Evolutionary conservation across 148 eudicot genomes (phyloP), one percentile per base, ranked within the genome.

Genomic region (Cornus kousa): DNA sequence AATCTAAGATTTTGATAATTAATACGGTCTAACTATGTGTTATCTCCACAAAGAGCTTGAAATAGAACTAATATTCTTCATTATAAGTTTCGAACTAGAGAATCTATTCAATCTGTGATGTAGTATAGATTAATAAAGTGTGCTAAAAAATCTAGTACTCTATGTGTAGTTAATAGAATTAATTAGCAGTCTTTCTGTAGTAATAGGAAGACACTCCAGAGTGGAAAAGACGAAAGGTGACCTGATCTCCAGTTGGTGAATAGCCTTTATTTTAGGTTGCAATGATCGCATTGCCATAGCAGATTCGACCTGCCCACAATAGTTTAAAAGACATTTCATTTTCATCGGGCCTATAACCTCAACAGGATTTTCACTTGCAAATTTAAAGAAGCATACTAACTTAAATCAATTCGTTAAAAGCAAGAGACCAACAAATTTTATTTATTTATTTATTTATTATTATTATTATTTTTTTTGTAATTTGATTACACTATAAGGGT

Each of bases 221-320:
- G 53, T 69, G 73, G 43, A 50, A 46, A 67, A 75, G 77, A 66
- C 17, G 75, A 14, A 74, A 28, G 19, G 73, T 81, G 86, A 95
- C 99, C 98, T 93, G 97, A 85, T 96, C 95, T 82, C 98, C 99
- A 77, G 99, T 82, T 96, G 80, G 86, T 96, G 97, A 80, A 96
- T 90, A 86, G 94, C 98, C 88, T 96, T 96, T 76, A 96, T 89
- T 78, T 96, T 97, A 85, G 99, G 99, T 85, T 91, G 91, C 88
- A 96, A 69, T 39, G 99, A 96, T 72, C 93, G 89, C 97, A 93
- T 93, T 59, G 98, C 90, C 97, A 93, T 88, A 32, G 91, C 83
- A 80, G 99, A 96, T 87, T 96, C 99, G 33, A 96, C 95, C 99
- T 96, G 83, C 64, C 31, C 17, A 81, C 73, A 43, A 67, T 13